phyloP scores from a whole-genome alignment of 1,139 yeast species.

The Spathaspora sp. region DNA sequence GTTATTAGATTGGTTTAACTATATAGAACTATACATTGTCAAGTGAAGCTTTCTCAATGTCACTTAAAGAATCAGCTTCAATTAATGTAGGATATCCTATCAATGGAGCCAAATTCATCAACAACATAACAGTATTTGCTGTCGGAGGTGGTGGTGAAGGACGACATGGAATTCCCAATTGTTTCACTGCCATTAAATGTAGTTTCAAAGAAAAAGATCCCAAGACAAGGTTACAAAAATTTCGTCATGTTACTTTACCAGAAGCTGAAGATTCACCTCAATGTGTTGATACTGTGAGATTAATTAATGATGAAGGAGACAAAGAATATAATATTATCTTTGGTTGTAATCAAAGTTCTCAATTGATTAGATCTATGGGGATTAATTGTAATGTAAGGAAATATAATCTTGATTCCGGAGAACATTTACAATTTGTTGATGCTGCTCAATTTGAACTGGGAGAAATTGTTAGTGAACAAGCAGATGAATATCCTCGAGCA shows the following conservation, averaged over 20 bases:
- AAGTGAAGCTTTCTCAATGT: constrained; percentile 18
- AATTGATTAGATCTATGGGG: constrained; percentile 53
- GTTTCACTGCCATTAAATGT: constrained; percentile 67
- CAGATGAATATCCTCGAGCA: constrained; percentile 60
- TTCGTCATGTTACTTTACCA: constrained; percentile 61
- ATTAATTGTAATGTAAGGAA: constrained; percentile 74
- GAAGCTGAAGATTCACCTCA: constrained; percentile 74
- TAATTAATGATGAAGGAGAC: constrained; percentile 20
- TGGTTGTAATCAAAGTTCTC: constrained; percentile 72
- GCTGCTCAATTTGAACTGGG: constrained; percentile 53
- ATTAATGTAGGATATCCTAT: constrained; percentile 77
- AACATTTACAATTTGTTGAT: constrained; percentile 60
- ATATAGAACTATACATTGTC: too few relatives aligned
- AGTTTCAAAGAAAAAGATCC: constrained; percentile 54
- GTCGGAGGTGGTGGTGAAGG: constrained; percentile 98
- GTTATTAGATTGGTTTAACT: too few relatives aligned
- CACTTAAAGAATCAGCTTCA: constrained; percentile 35
- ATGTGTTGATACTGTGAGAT: constrained; percentile 53
- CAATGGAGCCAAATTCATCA: constrained; percentile 71
- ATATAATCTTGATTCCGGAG: constrained; percentile 54
- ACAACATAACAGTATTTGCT: constrained; percentile 61
- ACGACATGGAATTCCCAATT: constrained; percentile 81
- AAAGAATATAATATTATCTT: constrained; percentile 48
- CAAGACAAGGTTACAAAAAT: constrained; percentile 53
- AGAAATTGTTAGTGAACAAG: constrained; percentile 24